phyloP scores from a whole-genome alignment of 176 grass and related monocot genomes.

The Cymbopogon citratus region DNA sequence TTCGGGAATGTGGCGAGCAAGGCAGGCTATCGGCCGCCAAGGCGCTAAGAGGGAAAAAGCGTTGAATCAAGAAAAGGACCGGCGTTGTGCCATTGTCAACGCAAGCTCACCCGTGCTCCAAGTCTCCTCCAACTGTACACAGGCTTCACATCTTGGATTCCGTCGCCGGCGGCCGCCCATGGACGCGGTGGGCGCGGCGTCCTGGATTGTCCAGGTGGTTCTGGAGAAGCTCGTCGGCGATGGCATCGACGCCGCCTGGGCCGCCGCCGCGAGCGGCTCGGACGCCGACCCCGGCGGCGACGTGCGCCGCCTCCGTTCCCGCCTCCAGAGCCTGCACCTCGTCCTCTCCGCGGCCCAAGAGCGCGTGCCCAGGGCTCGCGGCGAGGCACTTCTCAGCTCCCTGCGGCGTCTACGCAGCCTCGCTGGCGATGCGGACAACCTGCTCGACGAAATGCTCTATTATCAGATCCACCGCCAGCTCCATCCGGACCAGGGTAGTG shows the following conservation, averaged over 20 bases:
- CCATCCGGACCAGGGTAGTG: background rate
- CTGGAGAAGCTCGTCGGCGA: background rate
- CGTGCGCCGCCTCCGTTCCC: no score
- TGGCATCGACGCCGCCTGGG: background rate
- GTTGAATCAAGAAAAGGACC: no score
- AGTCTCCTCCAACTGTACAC: no score
- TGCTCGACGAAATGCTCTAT: constrained; percentile 7
- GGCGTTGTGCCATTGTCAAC: no score
- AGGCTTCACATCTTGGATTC: background rate
- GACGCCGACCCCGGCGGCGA: background rate
- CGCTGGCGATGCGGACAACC: background rate
- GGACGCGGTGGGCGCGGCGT: background rate
- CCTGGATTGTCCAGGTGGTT: background rate
- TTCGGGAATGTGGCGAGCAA: no score
- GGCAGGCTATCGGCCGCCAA: no score
- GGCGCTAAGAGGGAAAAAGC: no score
- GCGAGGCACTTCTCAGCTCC: background rate
- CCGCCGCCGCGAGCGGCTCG: background rate
- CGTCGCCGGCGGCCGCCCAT: background rate
- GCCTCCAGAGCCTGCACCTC: no score
- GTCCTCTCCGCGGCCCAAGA: no score
- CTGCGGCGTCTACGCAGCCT: background rate
- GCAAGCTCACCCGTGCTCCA: no score
- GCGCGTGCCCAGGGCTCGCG: no score
- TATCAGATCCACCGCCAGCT: background rate